These are phyloP conservation scores for Suhomyces taliae DNA, from an alignment of 1,139 yeast species.

Conservation along the genomic window DNA sequence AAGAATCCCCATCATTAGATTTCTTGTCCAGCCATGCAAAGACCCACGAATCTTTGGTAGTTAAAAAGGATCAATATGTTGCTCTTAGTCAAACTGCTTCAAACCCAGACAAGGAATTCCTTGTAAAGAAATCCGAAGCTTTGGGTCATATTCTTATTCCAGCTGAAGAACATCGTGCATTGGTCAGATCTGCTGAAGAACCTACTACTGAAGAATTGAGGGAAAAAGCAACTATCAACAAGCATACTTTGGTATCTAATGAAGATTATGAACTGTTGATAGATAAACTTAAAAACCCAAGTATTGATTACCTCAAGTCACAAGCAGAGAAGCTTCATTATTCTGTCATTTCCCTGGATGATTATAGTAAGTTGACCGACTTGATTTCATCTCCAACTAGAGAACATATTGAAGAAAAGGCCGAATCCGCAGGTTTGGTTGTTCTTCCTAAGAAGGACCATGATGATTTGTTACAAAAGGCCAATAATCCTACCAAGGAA, in stretches of 20 bases:
- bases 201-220: slow-evolving; percentile 14
- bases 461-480: slow-evolving; percentile 11
- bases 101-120: slow-evolving; percentile 25
- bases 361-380: slow-evolving; percentile 24
- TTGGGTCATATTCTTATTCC: slow-evolving; percentile 13
- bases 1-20: slow-evolving; percentile 19
- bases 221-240: slow-evolving; percentile 4
- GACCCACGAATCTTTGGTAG: slow-evolving; percentile 7
- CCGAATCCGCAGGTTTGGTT: slow-evolving; percentile 23
- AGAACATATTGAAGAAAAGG: slow-evolving; percentile 35
- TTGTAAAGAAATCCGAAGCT: slow-evolving; percentile 19
- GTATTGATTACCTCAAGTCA: slow-evolving; percentile 12
- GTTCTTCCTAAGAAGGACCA: slow-evolving; percentile 20
- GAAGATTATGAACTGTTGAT: slow-evolving; percentile 13
- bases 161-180: slow-evolving; percentile 5
- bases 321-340: slow-evolving; percentile 10
- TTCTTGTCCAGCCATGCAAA: slow-evolving; percentile 13
- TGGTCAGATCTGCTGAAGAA: slow-evolving; percentile 6
- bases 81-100: slow-evolving; percentile 14
- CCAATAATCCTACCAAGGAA: slow-evolving; percentile 12
- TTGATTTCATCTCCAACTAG: slow-evolving; percentile 33
- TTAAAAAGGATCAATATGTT: slow-evolving; percentile 13
- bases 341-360: slow-evolving; percentile 14
- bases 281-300: slow-evolving; percentile 10
- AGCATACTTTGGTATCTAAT: slow-evolving; percentile 8